Base-by-base conservation (phyloP, 352 stramenopile genomes). In the Phytophthora uliginosa region DNA sequence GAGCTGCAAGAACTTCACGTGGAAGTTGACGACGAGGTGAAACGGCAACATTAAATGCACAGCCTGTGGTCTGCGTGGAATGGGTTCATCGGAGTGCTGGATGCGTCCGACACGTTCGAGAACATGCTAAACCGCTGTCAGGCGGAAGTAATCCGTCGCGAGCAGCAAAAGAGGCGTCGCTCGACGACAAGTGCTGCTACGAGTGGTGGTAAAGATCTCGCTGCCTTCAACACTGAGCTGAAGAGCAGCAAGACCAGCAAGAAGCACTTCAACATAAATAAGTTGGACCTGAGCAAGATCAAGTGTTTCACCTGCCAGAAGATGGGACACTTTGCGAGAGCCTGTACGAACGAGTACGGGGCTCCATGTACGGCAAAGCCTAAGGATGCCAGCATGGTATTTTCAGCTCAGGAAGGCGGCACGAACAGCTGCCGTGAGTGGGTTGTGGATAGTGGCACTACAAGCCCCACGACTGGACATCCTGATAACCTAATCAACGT, bases 1-100 rank as follows among this genome's bases (percentile, higher is more conserved):
- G 63, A 70, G 42, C 42, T 70, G 31, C n/a, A 70, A 45, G 63
- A 67, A 22, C 34, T n/a, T 42, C 48, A 53, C 20, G 34, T 54
- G 63, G 5, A 2, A 17, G 20, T 63, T 20, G 18, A 20, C 18
- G 48, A 71, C 22, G 24, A 61, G 42, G 56, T 34, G 24, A 66
- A 71, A 24, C 17, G 45, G 17, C 55, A 59, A 9, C 63, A 59
- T 22, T 70, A 53, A 22, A 58, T 70, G 42, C 53, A 70, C 45
- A 61, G 20, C 28, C 34, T 71, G 2, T 34, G 55, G 3, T 56
- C 64, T 54, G 45, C 50, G 2, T 71, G 24, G 47, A 64, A 71
- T 20, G 63, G 55, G 3, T 65, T 71, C 20, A 36, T 71, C 3
- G 54, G 31, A 1, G 63, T 64, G 18, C 24, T 63, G 8, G 34